Conservation (phyloP, 164 flowering plant genomes). For the Chimonanthus salicifolius region DNA sequence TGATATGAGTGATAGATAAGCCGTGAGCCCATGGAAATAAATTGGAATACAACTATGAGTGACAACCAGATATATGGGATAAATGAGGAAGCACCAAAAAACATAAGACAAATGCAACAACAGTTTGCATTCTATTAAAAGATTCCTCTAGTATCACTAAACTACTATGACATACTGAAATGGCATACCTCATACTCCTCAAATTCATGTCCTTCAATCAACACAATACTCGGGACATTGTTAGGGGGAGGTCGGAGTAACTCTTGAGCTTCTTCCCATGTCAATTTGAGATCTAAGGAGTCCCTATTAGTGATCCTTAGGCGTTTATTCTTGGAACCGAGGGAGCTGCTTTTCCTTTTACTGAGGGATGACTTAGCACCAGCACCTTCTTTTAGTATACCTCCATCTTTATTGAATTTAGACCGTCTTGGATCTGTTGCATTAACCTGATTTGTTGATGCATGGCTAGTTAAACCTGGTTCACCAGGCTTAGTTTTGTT, state of each 20-base stretch:
- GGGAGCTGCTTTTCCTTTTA: slow-evolving; percentile 60
- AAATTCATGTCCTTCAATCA: slow-evolving; percentile 79
- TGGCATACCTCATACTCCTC: slow-evolving; percentile 66
- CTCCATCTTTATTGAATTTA: slow-evolving; percentile 53
- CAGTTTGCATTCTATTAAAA: no score
- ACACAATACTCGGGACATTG: slow-evolving; percentile 43
- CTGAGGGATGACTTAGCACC: slow-evolving; percentile 34
- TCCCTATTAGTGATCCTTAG: slow-evolving; percentile 53
- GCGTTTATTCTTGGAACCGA: slow-evolving; percentile 63
- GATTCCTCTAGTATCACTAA: background rate
- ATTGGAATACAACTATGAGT: background rate
- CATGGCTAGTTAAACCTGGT: slow-evolving; percentile 20
- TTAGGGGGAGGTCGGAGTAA: slow-evolving; percentile 68
- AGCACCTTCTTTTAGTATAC: slow-evolving; percentile 42
- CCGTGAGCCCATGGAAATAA: background rate
- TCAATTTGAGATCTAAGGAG: slow-evolving; percentile 62
- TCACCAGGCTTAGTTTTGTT: slow-evolving; percentile 20
- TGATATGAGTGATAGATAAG: slow-evolving; percentile 9
- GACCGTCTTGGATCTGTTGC: slow-evolving; percentile 43
- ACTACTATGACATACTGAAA: background rate
- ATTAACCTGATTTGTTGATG: slow-evolving; percentile 35
- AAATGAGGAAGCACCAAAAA: background rate
- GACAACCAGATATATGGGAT: background rate
- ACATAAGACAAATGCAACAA: background rate
- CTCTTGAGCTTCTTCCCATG: slow-evolving; percentile 90